Percentiles rank a stretch among this genome's conserved stretches.
These are phyloP conservation scores for Puccinia horiana DNA, from an alignment of 1,284 basidiomycete genomes.

Conservation along the genomic window DNA sequence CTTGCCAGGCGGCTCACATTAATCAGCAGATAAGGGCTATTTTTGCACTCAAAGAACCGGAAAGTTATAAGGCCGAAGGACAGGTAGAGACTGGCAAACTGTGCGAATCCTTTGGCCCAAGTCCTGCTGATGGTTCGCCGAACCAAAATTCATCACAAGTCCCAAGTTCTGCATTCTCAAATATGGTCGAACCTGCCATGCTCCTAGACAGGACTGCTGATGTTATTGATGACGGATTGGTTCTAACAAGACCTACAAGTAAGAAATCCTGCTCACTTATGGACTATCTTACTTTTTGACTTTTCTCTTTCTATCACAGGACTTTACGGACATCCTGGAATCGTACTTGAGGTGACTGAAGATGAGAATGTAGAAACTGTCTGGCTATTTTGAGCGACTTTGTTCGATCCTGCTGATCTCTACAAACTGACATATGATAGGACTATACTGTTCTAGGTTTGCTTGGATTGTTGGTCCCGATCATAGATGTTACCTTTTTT, in stretches of 20 bases:
- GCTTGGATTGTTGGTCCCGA: no score
- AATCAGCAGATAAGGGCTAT: constrained; percentile 3
- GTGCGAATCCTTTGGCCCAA: background rate
- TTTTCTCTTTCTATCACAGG: constrained; percentile 50
- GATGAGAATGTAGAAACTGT: constrained; percentile 54
- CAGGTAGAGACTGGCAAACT: background rate
- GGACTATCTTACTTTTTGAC: background rate
- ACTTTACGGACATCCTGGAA: constrained; percentile 53
- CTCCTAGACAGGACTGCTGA: constrained; percentile 54
- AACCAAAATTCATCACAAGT: background rate
- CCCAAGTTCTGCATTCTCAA: background rate
- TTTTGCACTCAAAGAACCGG: background rate
- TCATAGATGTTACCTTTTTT: no score
- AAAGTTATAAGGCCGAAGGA: background rate
- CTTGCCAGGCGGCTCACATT: background rate
- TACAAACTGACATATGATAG: no score
- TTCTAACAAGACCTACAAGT: constrained; percentile 53
- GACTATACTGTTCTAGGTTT: no score
- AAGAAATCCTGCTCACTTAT: background rate
- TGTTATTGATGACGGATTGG: constrained; percentile 46
- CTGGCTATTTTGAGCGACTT: constrained; percentile 54
- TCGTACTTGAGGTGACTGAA: constrained; percentile 54
- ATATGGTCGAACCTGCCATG: constrained; percentile 52
- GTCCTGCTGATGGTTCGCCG: background rate
- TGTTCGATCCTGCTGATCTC: no score